A percentile compares a stretch with the other conserved stretches of the same genome.
phyloP scores from a whole-genome alignment of 352 stramenopile genomes.

The Halophytophthora polymorphica region DNA sequence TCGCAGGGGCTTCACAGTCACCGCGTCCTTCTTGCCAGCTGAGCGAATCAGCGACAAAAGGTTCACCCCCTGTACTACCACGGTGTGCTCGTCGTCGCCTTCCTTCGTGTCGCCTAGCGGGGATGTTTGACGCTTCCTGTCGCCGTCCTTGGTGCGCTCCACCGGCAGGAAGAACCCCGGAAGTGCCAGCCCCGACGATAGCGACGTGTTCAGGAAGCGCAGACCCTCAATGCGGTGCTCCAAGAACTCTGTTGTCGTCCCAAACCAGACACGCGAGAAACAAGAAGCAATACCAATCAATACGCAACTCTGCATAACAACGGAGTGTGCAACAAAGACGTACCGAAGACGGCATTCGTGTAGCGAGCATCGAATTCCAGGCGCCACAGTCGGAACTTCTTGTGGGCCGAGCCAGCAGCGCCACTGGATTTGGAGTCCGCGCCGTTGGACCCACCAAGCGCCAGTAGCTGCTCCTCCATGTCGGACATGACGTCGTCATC shows the following conservation, averaged over 20 bases:
- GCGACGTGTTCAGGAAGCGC: slow-evolving; percentile 40
- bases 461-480: slow-evolving; percentile 20
- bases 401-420: slow-evolving; percentile 8
- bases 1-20: slow-evolving; percentile 23
- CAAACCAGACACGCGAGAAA: neutral
- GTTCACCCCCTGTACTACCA: slow-evolving; percentile 48
- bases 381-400: slow-evolving; percentile 54
- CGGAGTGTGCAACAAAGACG: slow-evolving; percentile 7
- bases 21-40: slow-evolving; percentile 4
- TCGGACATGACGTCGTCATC: slow-evolving; percentile 26
- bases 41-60: slow-evolving; percentile 24
- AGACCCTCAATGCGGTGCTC: slow-evolving; percentile 41
- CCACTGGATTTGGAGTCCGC: slow-evolving; percentile 5
- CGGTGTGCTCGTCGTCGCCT: slow-evolving; percentile 7
- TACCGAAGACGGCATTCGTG: slow-evolving; percentile 46
- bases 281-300: neutral
- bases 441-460: slow-evolving; percentile 3
- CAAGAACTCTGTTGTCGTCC: slow-evolving; percentile 31
- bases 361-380: slow-evolving; percentile 81
- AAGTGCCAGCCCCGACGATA: slow-evolving; percentile 34
- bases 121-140: slow-evolving; percentile 11
- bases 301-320: slow-evolving; percentile 6
- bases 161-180: slow-evolving; percentile 63
- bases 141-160: slow-evolving; percentile 15
- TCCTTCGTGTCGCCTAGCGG: slow-evolving; percentile 1